Base-by-base conservation (phyloP, 768 basidiomycete genomes). In the Suillus plorans region DNA sequence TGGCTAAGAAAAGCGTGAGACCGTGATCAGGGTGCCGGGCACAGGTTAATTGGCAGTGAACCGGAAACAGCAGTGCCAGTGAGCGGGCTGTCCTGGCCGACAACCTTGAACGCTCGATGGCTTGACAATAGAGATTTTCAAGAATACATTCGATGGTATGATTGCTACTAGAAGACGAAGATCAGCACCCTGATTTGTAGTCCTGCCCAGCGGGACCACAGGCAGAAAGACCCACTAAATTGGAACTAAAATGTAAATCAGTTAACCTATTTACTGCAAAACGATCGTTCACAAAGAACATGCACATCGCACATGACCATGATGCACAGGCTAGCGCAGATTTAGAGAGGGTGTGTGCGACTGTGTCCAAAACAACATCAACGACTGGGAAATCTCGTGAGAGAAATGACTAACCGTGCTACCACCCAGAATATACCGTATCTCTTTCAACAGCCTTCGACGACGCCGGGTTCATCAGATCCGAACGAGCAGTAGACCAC, bases 1-100 rank as follows among this genome's bases (percentile, higher is more conserved):
- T 41, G 20, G 44, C 64, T 64, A 66, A 66, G 65, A 50, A 66
- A 66, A 64, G 63, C 63, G 65, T 66, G 65, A 64, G 65, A 66
- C 58, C 58, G 58, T 60, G 57, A 57, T 65, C 42, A 20, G 62
- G 41, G 37, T 12, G 34, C 12, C 41, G 57, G 57, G 62, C 62
- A 63, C 62, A 59, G 56, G 25, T 28, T 36, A 6, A 31, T 52
- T 47, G 47, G 12, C 28, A 53, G 52, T 8, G 31, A 52, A 28
- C 28, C 16, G 50, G 50, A 34, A 20, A 20, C 20, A 55, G 36
- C 53, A 55, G 53, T 13, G 34, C 53, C n/a, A 34, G 28, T 55
- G 34, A 55, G 34, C 53, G 39, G 53, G 20, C 37, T 60, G 57
- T 57, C 58, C 25, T 59, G 58, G 39, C 58, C 58, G 58, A 42